Conservation (phyloP, 805 yeast genomes). For the Pichia exigua region DNA sequence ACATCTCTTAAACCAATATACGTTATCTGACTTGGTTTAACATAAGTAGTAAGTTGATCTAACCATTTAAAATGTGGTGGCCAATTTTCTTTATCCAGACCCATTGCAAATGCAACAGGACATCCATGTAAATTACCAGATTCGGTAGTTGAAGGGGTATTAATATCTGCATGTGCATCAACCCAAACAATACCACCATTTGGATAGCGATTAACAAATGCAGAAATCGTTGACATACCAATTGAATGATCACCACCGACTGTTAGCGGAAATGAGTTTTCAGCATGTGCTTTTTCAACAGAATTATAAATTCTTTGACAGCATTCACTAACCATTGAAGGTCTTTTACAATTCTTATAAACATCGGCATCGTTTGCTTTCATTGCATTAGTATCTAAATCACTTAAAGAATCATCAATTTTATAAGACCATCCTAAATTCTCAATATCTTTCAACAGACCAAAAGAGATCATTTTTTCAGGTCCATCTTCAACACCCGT, state of each 20-base stretch:
- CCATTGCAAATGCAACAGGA: constrained; percentile 87
- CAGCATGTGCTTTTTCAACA: constrained; percentile 42
- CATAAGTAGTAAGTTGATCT: constrained; percentile 42
- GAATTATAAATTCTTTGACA: constrained; percentile 55
- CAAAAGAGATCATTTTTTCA: constrained; percentile 63
- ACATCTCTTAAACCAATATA: constrained; percentile 94
- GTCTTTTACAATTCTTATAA: constrained; percentile 54
- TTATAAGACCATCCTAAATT: constrained; percentile 65
- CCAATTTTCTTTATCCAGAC: constrained; percentile 57
- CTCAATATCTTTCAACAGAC: constrained; percentile 55
- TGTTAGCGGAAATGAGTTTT: constrained; percentile 62
- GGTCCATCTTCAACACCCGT: constrained; percentile 95
- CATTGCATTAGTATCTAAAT: constrained; percentile 35
- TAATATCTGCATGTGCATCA: constrained; percentile 97
- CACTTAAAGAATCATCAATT: constrained; percentile 46
- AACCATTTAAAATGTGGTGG: constrained; percentile 76
- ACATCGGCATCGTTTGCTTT: constrained; percentile 43
- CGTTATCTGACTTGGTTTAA: constrained; percentile 66
- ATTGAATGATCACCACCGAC: constrained; percentile 97
- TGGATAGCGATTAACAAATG: constrained; percentile 69
- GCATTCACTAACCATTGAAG: constrained; percentile 70
- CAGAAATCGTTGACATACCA: constrained; percentile 88
- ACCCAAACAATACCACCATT: constrained; percentile 91
- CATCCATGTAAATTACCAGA: constrained; percentile 96
- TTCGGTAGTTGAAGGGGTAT: constrained; percentile 74